Conservation (phyloP, 805 yeast genomes). For the Hanseniaspora opuntiae region DNA sequence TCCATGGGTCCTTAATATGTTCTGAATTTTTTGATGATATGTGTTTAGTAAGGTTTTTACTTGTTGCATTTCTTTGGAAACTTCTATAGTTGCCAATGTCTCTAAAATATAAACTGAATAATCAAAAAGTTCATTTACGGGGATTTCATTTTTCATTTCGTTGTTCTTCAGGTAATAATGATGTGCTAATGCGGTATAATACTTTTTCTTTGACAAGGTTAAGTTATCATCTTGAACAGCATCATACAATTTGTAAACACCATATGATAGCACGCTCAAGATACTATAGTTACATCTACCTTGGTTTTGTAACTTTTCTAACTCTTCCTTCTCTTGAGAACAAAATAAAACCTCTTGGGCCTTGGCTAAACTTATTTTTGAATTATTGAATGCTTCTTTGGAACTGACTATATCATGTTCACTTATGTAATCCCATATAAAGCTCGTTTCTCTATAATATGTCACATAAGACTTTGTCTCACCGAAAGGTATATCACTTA, state of each 20-base stretch:
- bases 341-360: background rate
- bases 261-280: background rate
- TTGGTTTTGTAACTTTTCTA: background rate
- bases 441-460: background rate
- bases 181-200: background rate
- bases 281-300: background rate
- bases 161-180: background rate
- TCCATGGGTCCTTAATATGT: background rate
- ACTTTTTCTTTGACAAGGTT: background rate
- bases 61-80: background rate
- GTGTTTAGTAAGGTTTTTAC: background rate
- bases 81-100: background rate
- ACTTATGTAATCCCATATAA: background rate
- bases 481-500: background rate
- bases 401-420: background rate
- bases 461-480: background rate
- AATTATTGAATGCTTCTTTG: background rate
- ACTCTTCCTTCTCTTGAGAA: background rate
- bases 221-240: background rate
- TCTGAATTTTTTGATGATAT: background rate
- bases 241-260: background rate
- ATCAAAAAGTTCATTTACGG: background rate
- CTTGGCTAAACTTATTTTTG: background rate
- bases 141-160: background rate
- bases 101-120: background rate